Percentiles rank a stretch among this genome's conserved stretches.
These are phyloP conservation scores for Mycocentrospora acerina DNA, from an alignment of 2,329 filamentous ascomycete species.

Conservation along the genomic window DNA sequence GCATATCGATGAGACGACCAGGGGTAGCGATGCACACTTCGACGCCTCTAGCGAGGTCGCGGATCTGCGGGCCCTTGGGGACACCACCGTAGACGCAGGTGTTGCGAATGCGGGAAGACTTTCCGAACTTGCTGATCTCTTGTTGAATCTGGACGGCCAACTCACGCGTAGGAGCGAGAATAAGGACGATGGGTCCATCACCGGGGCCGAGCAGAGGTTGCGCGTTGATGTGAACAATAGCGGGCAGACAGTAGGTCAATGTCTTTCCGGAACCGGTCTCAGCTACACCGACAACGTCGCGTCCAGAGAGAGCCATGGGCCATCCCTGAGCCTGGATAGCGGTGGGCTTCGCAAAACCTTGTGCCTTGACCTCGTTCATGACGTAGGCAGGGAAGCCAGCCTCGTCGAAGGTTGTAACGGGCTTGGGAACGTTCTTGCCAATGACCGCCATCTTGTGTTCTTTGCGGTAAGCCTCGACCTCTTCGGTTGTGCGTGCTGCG, in stretches of 20 bases:
- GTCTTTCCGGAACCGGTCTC: constrained; percentile 99
- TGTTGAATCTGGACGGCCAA: constrained; percentile 98
- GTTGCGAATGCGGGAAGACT: constrained; percentile 96
- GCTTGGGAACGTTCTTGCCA: constrained; percentile 81
- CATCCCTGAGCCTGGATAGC: constrained; percentile 98
- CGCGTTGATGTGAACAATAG: constrained; percentile 99
- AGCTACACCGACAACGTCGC: constrained; percentile 97
- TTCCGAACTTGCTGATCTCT: constrained; percentile 98
- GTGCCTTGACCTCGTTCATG: constrained; percentile 97
- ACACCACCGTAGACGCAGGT: constrained; percentile 99
- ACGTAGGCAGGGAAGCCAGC: constrained; percentile 96
- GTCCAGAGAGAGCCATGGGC: constrained; percentile 98
- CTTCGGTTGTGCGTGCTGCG: constrained; percentile 68
- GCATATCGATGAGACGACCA: constrained; percentile 96
- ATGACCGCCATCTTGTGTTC: constrained; percentile 81
- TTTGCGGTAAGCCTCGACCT: constrained; percentile 86
- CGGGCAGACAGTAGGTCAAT: constrained; percentile 93
- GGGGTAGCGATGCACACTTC: constrained; percentile 99
- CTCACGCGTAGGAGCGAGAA: constrained; percentile 95
- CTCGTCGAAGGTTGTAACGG: constrained; percentile 96
- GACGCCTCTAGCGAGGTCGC: constrained; percentile 89
- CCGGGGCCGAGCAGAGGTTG: constrained; percentile 94
- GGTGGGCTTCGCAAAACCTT: constrained; percentile 91
- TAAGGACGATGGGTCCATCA: constrained; percentile 93
- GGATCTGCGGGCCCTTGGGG: constrained; percentile 94